Base-by-base conservation (phyloP, 2,329 filamentous ascomycete genomes). In the Fusarium virguliforme region DNA sequence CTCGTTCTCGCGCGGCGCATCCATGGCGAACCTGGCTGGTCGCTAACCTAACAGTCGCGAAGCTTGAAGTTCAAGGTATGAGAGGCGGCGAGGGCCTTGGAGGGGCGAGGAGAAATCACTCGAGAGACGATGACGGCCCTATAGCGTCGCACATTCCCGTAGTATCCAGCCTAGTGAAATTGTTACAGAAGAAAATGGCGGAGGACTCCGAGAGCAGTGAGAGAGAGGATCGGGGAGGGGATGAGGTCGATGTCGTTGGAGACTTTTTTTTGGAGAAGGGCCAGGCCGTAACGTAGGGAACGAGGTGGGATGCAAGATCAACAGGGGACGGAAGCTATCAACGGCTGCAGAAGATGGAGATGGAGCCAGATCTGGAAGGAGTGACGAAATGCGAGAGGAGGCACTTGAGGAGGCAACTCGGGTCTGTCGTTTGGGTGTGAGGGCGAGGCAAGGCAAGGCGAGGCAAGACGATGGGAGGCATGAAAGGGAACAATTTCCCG, bases 81-180 rank as follows among this genome's bases (percentile, higher is more conserved):
- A 46, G 43, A 48, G 64, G 37, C 51, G 57, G 50, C 50, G 57
- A 61, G 37, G 4, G 24, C 43, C 24, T 48, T 32, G 66, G 53
- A 40, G 34, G 60, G 56, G 40, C 57, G 32, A 54, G 56, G 41
- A 30, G 60, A 53, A 34, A 48, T 54, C 57, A 62, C 51, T 68
- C 63, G 61, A 38, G 60, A 62, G 58, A 60, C 64, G 61, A 69
- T 46, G 43, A 48, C 28, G 28, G 37, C 58, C 53, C 68, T 64
- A 54, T 67, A 64, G 53, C 53, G 68, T 76, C 64, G 60, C 68
- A 70, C 74, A 76, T 76, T 61, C 71, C 71, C 56, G 60, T 67
- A 41, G 51, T 56, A 61, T 24, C 35, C 38, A 51, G 54, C 53
- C 22, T 35, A 15, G 46, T 41, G 24, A 37, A 55, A 57, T 18